phyloP scores from a whole-genome alignment of 345 rosid genomes.

The Psidium guajava region DNA sequence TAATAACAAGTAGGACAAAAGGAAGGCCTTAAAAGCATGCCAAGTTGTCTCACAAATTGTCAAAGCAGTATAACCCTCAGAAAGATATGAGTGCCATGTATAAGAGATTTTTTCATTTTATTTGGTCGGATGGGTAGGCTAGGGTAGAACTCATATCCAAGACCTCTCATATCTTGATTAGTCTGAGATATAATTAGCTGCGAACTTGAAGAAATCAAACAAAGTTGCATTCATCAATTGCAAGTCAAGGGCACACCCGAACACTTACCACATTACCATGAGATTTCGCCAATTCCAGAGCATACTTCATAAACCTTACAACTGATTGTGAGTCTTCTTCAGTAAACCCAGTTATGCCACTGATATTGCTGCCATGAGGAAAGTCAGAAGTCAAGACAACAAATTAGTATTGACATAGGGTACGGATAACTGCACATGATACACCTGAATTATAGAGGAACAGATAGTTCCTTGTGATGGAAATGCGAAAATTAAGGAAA shows the following conservation, averaged over 20 bases:
- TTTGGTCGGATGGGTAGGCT: background rate
- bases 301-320: slow-evolving; percentile 47
- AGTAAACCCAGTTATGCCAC: slow-evolving; percentile 70
- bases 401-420: background rate
- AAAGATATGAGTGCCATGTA: background rate
- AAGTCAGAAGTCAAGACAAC: background rate
- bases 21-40: background rate
- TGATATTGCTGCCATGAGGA: slow-evolving; percentile 45
- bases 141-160: background rate
- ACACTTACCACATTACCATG: slow-evolving; percentile 38
- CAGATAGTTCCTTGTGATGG: background rate
- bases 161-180: background rate
- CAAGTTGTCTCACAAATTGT: background rate
- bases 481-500: background rate
- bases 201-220: background rate
- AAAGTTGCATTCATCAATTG: background rate
- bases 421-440: background rate
- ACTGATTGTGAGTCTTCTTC: slow-evolving; percentile 48
- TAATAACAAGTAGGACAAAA: background rate
- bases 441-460: background rate
- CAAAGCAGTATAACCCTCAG: background rate
- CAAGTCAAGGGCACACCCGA: background rate
- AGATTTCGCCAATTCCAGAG: slow-evolving; percentile 48
- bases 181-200: background rate
- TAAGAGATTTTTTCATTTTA: background rate